Evolutionary conservation across 164 flowering plant species (phyloP).

Genomic region (Tetrastigma voinierianum): DNA sequence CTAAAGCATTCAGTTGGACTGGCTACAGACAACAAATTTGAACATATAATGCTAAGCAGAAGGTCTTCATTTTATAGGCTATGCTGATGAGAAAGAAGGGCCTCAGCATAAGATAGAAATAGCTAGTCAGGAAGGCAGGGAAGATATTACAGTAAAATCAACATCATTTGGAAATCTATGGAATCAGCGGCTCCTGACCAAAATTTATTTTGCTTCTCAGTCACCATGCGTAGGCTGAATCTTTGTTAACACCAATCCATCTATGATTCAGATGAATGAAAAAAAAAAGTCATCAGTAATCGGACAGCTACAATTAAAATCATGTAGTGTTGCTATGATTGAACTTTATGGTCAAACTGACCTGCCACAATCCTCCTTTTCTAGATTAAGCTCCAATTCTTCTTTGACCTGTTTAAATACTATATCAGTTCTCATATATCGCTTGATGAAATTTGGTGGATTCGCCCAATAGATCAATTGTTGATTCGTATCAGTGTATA

Average conservation of each 20-base stretch:
- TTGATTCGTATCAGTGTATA: too few species aligned
- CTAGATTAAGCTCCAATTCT: slow-evolving; percentile 71
- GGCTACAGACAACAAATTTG: too few species aligned
- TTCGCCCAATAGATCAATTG: slow-evolving; percentile 42
- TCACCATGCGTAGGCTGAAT: slow-evolving; percentile 38
- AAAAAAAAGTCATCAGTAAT: neutral
- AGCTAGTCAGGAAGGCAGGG: neutral
- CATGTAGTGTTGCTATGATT: neutral
- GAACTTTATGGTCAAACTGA: slow-evolving; percentile 13
- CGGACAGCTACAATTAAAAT: neutral
- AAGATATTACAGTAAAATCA: too few species aligned
- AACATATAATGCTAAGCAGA: too few species aligned
- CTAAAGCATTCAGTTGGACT: too few species aligned
- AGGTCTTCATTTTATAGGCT: too few species aligned
- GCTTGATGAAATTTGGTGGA: slow-evolving; percentile 56
- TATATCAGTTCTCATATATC: slow-evolving; percentile 43
- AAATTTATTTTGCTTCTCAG: slow-evolving; percentile 2
- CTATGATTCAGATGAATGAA: slow-evolving; percentile 26
- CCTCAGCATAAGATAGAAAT: too few species aligned
- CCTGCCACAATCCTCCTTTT: slow-evolving; percentile 61
- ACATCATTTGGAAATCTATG: too few species aligned
- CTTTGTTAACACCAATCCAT: slow-evolving; percentile 78
- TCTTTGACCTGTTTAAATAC: slow-evolving; percentile 62
- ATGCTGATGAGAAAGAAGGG: too few species aligned
- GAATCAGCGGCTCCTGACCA: neutral